These are phyloP conservation scores for Hymenoscyphus occultus DNA, from an alignment of 2,329 filamentous ascomycete genomes.

Conservation along the genomic window DNA sequence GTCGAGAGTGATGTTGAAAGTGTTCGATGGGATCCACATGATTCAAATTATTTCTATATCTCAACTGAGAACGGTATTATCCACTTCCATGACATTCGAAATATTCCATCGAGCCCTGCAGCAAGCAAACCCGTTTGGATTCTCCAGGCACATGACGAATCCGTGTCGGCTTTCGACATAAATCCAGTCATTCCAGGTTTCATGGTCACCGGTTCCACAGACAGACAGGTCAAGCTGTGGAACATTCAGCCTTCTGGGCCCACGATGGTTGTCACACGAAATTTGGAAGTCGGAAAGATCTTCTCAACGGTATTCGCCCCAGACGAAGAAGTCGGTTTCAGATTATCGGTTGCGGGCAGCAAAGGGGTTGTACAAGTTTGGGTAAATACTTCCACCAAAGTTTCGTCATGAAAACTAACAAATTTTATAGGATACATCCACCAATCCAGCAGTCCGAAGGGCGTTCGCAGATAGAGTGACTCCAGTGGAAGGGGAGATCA, in stretches of 20 bases:
- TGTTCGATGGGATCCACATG: conserved; percentile 88
- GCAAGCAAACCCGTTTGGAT: conserved; percentile 87
- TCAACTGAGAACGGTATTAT: conserved; percentile 89
- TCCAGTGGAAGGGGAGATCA: conserved; percentile 57
- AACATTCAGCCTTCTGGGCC: conserved; percentile 80
- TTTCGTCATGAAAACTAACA: neutral
- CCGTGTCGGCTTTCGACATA: conserved; percentile 87
- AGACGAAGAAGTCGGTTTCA: conserved; percentile 85
- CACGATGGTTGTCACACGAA: conserved; percentile 85
- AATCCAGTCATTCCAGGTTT: conserved; percentile 88
- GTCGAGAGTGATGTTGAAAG: conserved; percentile 95
- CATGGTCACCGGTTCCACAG: conserved; percentile 88
- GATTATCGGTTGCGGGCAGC: conserved; percentile 89
- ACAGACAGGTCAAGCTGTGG: conserved; percentile 97
- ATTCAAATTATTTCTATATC: conserved; percentile 90
- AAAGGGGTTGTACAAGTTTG: conserved; percentile 91
- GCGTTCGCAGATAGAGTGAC: conserved; percentile 75
- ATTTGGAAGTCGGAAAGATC: conserved; percentile 90
- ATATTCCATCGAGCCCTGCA: conserved; percentile 67
- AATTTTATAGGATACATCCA: conserved; percentile 50
- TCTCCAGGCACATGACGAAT: conserved; percentile 91
- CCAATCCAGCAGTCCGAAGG: conserved; percentile 80
- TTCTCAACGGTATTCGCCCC: conserved; percentile 90
- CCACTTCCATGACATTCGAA: conserved; percentile 86
- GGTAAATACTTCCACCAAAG: conserved; percentile 52